phyloP scores from a whole-genome alignment of 2,329 filamentous ascomycete species.

The Coniochaeta sp. region DNA sequence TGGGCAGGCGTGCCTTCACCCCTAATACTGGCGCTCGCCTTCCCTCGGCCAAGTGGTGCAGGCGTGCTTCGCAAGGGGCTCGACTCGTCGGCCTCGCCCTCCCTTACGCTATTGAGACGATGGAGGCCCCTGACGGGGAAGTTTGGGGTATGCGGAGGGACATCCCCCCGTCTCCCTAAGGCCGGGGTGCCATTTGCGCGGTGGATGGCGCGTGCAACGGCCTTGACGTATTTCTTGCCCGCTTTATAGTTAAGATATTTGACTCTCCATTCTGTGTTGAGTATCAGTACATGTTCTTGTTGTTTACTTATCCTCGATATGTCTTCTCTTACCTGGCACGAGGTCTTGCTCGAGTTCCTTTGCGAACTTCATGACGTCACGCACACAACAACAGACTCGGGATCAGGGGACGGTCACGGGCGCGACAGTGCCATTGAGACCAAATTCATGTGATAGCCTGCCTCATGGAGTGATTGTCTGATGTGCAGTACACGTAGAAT shows the following conservation, averaged over 20 bases:
- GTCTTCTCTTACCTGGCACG: constrained; percentile 63
- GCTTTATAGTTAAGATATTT: constrained; percentile 96
- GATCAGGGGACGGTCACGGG: not conserved
- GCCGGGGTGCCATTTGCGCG: constrained; percentile 48
- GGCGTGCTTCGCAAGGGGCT: constrained; percentile 6
- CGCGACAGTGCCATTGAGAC: not conserved
- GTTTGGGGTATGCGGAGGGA: constrained; percentile 20
- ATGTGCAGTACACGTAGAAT: no score
- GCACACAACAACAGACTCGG: not conserved
- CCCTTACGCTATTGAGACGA: not conserved
- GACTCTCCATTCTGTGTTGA: constrained; percentile 67
- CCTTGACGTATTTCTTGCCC: constrained; percentile 91
- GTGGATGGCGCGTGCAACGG: constrained; percentile 65
- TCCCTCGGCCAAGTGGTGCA: constrained; percentile 9
- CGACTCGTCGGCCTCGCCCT: not conserved
- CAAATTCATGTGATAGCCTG: no score
- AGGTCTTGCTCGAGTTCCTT: constrained; percentile 81
- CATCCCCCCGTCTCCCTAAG: constrained; percentile 21
- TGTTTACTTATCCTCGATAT: not conserved
- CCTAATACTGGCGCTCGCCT: not conserved
- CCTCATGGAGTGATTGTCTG: no score
- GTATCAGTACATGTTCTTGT: not conserved
- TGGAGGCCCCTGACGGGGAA: constrained; percentile 8
- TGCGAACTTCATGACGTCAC: constrained; percentile 55
- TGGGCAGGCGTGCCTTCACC: constrained; percentile 9